A percentile compares a stretch with the other conserved stretches of the same genome.
Conservation (phyloP, 352 stramenopile genomes). For the Globisporangium iwayamae region DNA sequence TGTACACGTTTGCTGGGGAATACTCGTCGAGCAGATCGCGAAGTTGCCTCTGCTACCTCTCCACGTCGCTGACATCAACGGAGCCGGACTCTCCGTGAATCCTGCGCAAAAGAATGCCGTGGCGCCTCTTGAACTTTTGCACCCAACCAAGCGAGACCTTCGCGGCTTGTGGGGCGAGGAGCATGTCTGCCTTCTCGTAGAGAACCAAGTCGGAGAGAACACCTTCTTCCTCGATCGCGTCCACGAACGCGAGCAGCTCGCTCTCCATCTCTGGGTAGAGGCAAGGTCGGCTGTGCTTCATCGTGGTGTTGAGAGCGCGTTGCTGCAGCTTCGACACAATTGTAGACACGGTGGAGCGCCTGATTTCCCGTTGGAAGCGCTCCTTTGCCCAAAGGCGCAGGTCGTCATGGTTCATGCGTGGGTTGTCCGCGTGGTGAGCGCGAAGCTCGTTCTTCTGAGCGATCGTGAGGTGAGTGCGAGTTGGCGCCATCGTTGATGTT, state of each 20-base stretch:
- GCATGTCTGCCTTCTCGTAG: neutral
- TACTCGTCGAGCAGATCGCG: too few relatives aligned
- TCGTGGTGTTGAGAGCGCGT: neutral
- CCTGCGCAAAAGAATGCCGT: neutral
- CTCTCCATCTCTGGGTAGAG: neutral
- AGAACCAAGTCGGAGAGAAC: conserved; percentile 4
- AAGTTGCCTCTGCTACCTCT: too few relatives aligned
- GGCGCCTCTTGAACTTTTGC: conserved; percentile 1
- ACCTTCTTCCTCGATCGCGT: neutral
- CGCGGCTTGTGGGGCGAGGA: neutral
- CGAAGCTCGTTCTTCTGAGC: conserved; percentile 1
- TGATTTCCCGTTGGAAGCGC: neutral
- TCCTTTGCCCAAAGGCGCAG: neutral
- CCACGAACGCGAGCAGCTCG: neutral
- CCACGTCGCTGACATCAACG: neutral
- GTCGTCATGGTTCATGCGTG: conserved; percentile 3
- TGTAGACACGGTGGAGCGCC: neutral
- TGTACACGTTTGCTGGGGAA: too few relatives aligned
- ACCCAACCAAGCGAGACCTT: neutral
- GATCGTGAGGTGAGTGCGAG: neutral
- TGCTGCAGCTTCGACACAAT: neutral
- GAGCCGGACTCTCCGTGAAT: neutral
- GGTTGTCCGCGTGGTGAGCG: neutral
- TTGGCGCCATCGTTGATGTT: neutral
- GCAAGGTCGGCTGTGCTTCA: neutral